Evolutionary conservation across 208 protist genomes (phyloP).

Genomic region (Trypanosoma lewisi): DNA sequence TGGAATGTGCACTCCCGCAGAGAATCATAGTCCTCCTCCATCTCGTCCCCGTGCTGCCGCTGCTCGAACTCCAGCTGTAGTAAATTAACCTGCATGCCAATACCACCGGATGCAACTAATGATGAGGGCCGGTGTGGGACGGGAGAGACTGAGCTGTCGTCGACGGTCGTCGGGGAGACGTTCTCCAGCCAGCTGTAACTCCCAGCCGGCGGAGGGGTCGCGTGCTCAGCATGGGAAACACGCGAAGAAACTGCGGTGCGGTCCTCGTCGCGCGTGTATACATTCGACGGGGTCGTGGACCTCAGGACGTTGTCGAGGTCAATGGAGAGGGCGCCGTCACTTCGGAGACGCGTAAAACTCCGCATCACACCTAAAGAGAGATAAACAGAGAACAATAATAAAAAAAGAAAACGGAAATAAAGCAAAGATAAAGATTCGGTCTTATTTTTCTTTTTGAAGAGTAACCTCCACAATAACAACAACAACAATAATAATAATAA

Average conservation of each 20-base stretch:
- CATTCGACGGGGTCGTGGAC: not conserved
- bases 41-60: too few species aligned
- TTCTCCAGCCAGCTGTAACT: slow-evolving; percentile 15
- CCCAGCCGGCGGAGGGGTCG: slow-evolving; percentile 4
- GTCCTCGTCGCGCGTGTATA: not conserved
- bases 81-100: slow-evolving; percentile 13
- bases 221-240: not conserved
- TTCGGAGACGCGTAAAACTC: slow-evolving; percentile 1
- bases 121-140: not conserved
- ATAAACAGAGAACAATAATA: not conserved
- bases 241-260: not conserved
- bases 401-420: not conserved
- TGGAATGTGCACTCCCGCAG: slow-evolving; percentile 42
- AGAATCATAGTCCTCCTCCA: slow-evolving; percentile 8
- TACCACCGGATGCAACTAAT: not conserved
- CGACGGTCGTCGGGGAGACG: not conserved
- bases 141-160: not conserved
- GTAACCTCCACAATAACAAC: too few species aligned
- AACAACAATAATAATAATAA: too few species aligned
- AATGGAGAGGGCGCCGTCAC: slow-evolving; percentile 17
- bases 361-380: slow-evolving; percentile 1
- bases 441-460: not conserved
- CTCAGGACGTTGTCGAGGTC: not conserved
- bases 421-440: not conserved
- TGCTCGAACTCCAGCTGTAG: too few species aligned